Evolutionary conservation across 176 grass and related monocot species (phyloP).

Genomic region (Eremochloa ophiuroides): DNA sequence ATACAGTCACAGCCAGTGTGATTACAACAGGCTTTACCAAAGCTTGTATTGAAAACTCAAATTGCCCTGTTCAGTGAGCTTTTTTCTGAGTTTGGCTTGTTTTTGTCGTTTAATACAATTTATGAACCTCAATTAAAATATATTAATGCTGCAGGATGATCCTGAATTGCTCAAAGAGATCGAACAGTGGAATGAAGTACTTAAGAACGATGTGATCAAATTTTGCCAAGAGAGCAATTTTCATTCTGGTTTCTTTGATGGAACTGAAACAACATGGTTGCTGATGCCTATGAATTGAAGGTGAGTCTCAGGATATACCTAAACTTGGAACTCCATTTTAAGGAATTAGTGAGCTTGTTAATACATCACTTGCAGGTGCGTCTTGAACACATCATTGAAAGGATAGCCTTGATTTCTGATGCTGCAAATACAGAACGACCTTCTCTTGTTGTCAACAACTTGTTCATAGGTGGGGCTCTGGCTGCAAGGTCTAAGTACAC

Average conservation of each 20-base stretch:
- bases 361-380: conserved; percentile 61
- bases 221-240: conserved; percentile 95
- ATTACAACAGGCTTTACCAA: not conserved
- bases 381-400: conserved; percentile 95
- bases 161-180: conserved; percentile 72
- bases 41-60: conserved; percentile 2
- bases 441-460: conserved; percentile 66
- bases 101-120: not conserved
- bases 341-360: not conserved
- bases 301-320: conserved; percentile 18
- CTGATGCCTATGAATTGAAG: conserved; percentile 91
- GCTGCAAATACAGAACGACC: conserved; percentile 86
- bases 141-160: conserved; percentile 51
- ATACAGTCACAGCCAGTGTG: not conserved
- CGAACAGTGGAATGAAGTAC: conserved; percentile 76
- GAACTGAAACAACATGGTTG: conserved; percentile 80
- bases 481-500: conserved; percentile 91
- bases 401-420: conserved; percentile 83
- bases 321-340: not conserved
- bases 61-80: not conserved
- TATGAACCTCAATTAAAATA: not conserved
- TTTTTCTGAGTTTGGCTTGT: not conserved
- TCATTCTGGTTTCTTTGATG: conserved; percentile 90
- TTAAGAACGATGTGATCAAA: conserved; percentile 77
- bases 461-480: conserved; percentile 89